These are phyloP conservation scores for Chaetomium olivaceum DNA, from an alignment of 2,329 filamentous ascomycete genomes.

Conservation along the genomic window DNA sequence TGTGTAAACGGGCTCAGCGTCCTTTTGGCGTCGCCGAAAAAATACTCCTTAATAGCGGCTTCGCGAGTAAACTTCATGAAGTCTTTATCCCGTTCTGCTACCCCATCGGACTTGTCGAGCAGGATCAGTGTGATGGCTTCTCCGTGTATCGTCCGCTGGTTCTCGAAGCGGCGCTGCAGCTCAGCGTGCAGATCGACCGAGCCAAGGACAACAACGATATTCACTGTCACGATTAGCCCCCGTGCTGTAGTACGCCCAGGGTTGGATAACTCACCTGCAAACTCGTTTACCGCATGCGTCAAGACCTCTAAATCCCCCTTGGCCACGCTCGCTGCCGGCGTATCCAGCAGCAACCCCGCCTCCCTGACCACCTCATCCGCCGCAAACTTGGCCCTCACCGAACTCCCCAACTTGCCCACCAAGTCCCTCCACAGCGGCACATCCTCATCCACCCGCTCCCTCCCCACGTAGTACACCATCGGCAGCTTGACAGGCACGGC, in stretches of 20 bases:
- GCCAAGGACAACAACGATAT: constrained; percentile 78
- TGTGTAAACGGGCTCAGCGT: constrained; percentile 86
- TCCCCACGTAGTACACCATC: constrained; percentile 84
- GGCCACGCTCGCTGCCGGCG: constrained; percentile 56
- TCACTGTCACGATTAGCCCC: constrained; percentile 53
- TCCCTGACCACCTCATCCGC: constrained; percentile 71
- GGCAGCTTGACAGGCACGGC: constrained; percentile 88
- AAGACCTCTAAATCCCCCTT: constrained; percentile 70
- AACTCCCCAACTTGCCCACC: constrained; percentile 73
- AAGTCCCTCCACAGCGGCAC: constrained; percentile 71
- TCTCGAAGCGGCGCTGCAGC: constrained; percentile 67
- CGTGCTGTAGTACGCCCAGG: accelerated
- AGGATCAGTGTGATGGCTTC: constrained; percentile 75
- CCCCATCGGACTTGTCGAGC: constrained; percentile 82
- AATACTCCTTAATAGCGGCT: constrained; percentile 83
- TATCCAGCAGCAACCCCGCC: constrained; percentile 84
- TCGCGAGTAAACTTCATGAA: constrained; percentile 76
- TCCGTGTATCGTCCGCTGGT: constrained; percentile 55
- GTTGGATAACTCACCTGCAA: constrained; percentile 45
- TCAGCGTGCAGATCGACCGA: constrained; percentile 75
- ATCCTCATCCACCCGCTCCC: constrained; percentile 71
- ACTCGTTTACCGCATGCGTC: constrained; percentile 67
- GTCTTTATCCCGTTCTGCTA: constrained; percentile 69
- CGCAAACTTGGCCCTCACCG: constrained; percentile 73
- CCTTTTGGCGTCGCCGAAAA: constrained; percentile 79